These are phyloP conservation scores for Cercospora zeae-maydis DNA, from an alignment of 2,329 filamentous ascomycete species.

Conservation along the genomic window DNA sequence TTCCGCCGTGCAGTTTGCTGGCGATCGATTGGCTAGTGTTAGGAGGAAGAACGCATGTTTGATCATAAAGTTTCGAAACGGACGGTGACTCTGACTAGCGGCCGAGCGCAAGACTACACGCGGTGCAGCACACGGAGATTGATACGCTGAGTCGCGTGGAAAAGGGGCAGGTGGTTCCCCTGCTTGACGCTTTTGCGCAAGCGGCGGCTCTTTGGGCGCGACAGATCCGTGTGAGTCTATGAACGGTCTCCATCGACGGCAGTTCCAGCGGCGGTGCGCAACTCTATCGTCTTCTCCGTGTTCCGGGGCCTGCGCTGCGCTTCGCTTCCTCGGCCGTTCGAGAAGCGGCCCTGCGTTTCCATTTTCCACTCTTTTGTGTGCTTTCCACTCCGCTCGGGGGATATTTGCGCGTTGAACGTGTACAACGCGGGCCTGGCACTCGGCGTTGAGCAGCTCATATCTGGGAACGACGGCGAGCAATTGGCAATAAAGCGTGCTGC, in stretches of 20 bases:
- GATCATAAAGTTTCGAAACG: neutral
- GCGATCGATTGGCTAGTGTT: neutral
- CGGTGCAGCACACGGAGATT: too few species aligned
- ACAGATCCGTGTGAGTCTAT: neutral
- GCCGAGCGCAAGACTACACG: neutral
- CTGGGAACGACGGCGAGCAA: neutral
- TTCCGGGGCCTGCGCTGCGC: neutral
- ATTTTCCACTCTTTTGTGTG: conserved; percentile 5
- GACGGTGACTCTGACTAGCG: neutral
- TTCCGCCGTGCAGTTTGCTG: neutral
- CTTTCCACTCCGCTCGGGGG: neutral
- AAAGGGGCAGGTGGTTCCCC: neutral
- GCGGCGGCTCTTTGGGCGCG: neutral
- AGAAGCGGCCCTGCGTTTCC: neutral
- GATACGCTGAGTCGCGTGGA: conserved; percentile 7
- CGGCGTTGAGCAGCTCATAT: neutral
- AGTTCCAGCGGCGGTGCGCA: neutral
- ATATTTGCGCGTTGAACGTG: neutral
- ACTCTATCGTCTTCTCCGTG: conserved; percentile 6
- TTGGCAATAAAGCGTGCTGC: conserved; percentile 8
- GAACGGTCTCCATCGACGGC: neutral
- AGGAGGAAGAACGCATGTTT: neutral
- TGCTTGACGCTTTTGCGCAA: neutral
- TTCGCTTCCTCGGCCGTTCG: neutral
- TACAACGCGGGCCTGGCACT: neutral